Conservation (phyloP, 148 eudicot genomes). For the Vaccinium myrtillus region DNA sequence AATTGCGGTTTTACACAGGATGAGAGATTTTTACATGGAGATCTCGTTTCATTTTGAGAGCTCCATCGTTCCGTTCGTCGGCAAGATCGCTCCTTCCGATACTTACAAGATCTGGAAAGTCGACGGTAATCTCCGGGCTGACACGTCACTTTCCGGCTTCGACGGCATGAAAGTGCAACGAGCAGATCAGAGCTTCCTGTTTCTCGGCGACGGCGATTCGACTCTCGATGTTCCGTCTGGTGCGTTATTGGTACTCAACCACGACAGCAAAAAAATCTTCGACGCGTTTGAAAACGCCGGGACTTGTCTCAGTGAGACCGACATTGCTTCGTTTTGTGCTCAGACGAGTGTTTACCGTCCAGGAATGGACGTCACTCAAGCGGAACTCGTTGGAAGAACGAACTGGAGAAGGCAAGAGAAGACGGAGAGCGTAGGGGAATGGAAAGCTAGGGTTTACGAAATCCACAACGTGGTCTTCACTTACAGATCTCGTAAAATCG, state of each 20-base stretch:
- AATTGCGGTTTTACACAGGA: slow-evolving; percentile 54
- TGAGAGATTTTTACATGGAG: slow-evolving; percentile 92
- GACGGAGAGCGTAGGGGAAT: slow-evolving; percentile 71
- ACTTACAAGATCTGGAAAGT: slow-evolving; percentile 94
- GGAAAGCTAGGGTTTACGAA: slow-evolving; percentile 87
- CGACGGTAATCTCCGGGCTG: slow-evolving; percentile 88
- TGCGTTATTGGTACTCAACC: slow-evolving; percentile 68
- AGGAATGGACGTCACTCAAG: slow-evolving; percentile 93
- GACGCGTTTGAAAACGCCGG: slow-evolving; percentile 98
- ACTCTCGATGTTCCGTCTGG: slow-evolving; percentile 52
- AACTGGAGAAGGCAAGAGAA: slow-evolving; percentile 94
- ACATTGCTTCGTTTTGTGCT: slow-evolving; percentile 56
- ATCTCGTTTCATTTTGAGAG: slow-evolving; percentile 89
- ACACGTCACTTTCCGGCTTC: slow-evolving; percentile 88
- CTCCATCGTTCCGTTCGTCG: slow-evolving; percentile 89
- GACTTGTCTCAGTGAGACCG: slow-evolving; percentile 58
- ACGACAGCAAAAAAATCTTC: slow-evolving; percentile 63
- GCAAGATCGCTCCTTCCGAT: slow-evolving; percentile 92
- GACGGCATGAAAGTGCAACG: slow-evolving; percentile 95
- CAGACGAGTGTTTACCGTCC: slow-evolving; percentile 91
- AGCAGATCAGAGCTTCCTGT: slow-evolving; percentile 91
- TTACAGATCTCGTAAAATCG: slow-evolving; percentile 78
- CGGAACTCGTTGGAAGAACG: slow-evolving; percentile 64
- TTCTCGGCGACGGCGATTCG: slow-evolving; percentile 72
- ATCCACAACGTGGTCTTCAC: slow-evolving; percentile 76